phyloP scores from a whole-genome alignment of 441 rosid species.

The Syzygium syzygioides region DNA sequence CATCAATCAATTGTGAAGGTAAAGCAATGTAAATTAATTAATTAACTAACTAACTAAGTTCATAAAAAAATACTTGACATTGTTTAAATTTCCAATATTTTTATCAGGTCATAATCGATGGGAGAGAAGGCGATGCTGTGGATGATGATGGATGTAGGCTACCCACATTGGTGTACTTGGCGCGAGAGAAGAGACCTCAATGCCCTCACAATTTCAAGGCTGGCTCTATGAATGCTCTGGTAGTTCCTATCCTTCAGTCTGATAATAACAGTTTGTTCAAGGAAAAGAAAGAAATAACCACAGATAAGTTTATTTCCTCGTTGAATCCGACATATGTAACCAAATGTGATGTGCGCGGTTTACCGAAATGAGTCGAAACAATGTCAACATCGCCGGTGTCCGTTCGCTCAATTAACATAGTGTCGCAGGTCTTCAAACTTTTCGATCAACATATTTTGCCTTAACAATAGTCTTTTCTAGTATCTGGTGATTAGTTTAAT shows the following conservation, averaged over 20 bases:
- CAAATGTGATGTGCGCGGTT: background rate
- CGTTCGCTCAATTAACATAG: background rate
- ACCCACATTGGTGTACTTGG: constrained; percentile 65
- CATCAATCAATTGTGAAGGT: constrained; percentile 69
- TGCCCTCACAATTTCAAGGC: constrained; percentile 72
- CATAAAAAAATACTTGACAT: background rate
- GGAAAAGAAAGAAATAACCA: background rate
- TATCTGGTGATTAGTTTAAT: background rate
- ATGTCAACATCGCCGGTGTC: background rate
- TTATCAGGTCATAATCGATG: constrained; percentile 48
- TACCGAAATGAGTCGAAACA: background rate
- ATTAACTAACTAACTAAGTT: background rate
- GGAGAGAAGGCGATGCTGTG: constrained; percentile 22
- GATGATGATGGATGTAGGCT: constrained; percentile 23
- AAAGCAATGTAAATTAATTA: background rate
- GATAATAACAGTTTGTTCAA: too few species aligned
- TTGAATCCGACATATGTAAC: background rate
- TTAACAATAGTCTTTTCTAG: background rate
- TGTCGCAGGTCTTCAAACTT: background rate
- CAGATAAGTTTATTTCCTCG: background rate
- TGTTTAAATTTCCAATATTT: background rate
- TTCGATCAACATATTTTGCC: background rate
- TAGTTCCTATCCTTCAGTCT: constrained; percentile 1
- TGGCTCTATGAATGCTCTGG: constrained; percentile 80
- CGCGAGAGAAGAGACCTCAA: constrained; percentile 68